Evolutionary conservation across 192 early-diverging fungal species (phyloP), one percentile per base, ranked within the genome.

Genomic region (Backusella circina): DNA sequence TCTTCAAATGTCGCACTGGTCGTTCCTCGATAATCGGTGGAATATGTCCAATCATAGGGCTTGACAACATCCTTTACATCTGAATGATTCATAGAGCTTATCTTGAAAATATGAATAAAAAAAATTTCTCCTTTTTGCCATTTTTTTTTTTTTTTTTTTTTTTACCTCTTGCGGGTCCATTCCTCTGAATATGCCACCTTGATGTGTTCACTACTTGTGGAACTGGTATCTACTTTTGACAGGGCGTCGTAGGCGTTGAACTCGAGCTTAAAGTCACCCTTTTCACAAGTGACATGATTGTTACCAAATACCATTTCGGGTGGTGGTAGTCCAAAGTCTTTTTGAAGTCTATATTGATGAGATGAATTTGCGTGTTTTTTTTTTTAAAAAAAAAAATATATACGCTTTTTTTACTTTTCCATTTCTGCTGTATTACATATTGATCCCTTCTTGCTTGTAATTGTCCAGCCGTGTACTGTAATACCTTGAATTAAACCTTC

Each of bases 271-370:
- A 90, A 75, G 28, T 86, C 90, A 15, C 85, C 83, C 2, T 95
- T 90, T 33, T 78, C 57, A 39, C 95, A 72, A 5, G 75, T 80
- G 30, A 98, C 83, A 73, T 84, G 85, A 84, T 95, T 97, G 86
- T 92, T 89, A 61, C 96, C 96, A 90, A 97, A 99, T 36, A 97
- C 92, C 97, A 99, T 99, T 84, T 99, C 97, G 33, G 97, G 97
- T 16, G 93, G 87, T 37, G 93, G 93, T 61, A 97, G 88, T 6
- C 86, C 86, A 65, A 91, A 77, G 28, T 88, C 82, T 41, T 85
- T 79, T 38, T 88, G 80, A 10, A 84, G 79, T 23, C 88, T 90
- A 28, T 67, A 30, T 9, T 36, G 5, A 38, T 26, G 33, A 5
- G 26, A 23, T 31, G 9, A 28, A 32, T 8, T 28, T 44, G 36